phyloP scores from a whole-genome alignment of 768 basidiomycete genomes.

The Boletus speciosus region DNA sequence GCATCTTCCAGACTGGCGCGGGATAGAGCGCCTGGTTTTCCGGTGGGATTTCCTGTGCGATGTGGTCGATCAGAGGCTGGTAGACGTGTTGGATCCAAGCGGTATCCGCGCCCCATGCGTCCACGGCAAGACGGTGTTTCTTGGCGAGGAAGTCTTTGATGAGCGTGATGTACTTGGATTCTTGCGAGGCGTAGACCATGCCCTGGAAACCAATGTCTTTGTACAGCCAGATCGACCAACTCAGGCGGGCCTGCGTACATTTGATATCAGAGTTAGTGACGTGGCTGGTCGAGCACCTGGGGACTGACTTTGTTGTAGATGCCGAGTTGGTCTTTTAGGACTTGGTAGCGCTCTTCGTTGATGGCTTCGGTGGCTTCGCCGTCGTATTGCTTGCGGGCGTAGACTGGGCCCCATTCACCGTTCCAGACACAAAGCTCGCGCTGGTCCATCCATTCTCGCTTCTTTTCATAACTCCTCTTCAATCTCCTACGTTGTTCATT shows the following conservation, averaged over 20 bases:
- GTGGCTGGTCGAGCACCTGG: too few relatives aligned
- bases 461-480: conserved; percentile 62
- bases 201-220: conserved; percentile 87
- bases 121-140: conserved; percentile 74
- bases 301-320: conserved; percentile 52
- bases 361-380: conserved; percentile 59
- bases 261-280: background rate
- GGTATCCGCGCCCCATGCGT: conserved; percentile 76
- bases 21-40: conserved; percentile 59
- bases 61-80: conserved; percentile 60
- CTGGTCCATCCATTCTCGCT: conserved; percentile 75
- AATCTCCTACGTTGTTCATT: conserved; percentile 52
- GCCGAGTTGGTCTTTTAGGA: conserved; percentile 68
- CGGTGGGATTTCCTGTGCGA: conserved; percentile 52
- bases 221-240: conserved; percentile 88
- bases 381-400: conserved; percentile 59
- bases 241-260: conserved; percentile 50
- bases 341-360: conserved; percentile 61
- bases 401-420: conserved; percentile 84
- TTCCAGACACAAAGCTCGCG: conserved; percentile 68
- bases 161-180: conserved; percentile 69
- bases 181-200: conserved; percentile 69
- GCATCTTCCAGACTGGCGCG: conserved; percentile 59
- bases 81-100: conserved; percentile 53
- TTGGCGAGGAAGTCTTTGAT: conserved; percentile 68